Conservation (phyloP, 805 yeast species). For the Candida loeiensis region DNA sequence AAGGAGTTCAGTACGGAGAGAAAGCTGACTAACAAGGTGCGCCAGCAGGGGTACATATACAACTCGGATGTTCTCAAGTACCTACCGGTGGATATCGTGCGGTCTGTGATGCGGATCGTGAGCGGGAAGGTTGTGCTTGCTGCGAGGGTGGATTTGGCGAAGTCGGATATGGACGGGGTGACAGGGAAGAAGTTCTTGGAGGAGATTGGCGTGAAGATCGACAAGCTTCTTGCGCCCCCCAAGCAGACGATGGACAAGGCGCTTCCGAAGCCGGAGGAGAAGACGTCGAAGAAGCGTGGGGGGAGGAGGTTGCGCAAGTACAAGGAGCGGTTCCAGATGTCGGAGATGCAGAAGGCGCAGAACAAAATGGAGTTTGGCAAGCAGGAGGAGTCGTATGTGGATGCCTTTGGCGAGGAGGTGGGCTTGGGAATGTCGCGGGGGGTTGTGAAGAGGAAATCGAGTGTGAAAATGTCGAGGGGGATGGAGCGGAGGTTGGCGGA, state of each 20-base stretch:
- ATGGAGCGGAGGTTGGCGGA: conserved; percentile 49
- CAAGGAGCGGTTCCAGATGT: conserved; percentile 75
- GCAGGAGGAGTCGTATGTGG: conserved; percentile 58
- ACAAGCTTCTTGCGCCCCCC: conserved; percentile 76
- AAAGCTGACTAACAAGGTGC: conserved; percentile 31
- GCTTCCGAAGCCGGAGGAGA: conserved; percentile 71
- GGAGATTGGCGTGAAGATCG: conserved; percentile 63
- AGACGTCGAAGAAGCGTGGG: conserved; percentile 77
- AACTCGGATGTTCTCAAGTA: conserved; percentile 55
- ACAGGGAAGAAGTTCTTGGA: conserved; percentile 56
- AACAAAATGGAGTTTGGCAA: conserved; percentile 82
- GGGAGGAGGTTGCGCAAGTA: conserved; percentile 77
- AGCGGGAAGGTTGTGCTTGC: conserved; percentile 80
- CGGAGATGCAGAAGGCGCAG: conserved; percentile 78
- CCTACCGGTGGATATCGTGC: conserved; percentile 55
- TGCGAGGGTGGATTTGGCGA: conserved; percentile 71
- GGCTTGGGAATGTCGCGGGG: conserved; percentile 70
- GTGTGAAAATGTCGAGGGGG: conserved; percentile 58
- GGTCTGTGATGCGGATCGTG: conserved; percentile 71
- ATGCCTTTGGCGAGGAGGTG: conserved; percentile 72
- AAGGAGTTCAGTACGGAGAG: conserved; percentile 33
- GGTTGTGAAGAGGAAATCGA: conserved; percentile 42
- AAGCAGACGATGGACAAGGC: conserved; percentile 57
- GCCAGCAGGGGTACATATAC: conserved; percentile 68
- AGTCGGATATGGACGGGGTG: conserved; percentile 40